phyloP scores from a whole-genome alignment of 192 early-diverging fungal genomes.

The Podila verticillata region DNA sequence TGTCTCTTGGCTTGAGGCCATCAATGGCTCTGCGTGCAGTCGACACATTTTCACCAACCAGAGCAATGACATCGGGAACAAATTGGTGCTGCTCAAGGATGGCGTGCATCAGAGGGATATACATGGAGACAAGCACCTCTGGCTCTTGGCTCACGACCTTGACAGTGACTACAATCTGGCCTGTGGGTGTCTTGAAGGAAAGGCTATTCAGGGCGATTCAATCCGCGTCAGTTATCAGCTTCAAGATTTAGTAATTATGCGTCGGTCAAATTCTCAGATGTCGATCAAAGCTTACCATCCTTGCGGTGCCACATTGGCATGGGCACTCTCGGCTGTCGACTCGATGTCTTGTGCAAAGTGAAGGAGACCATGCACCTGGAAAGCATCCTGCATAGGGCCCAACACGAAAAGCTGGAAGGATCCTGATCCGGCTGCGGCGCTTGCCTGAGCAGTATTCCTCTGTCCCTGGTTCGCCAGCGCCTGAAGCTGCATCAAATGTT shows the following conservation, averaged over 20 bases:
- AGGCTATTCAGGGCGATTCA: conserved; percentile 4
- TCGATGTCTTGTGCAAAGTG: conserved; percentile 83
- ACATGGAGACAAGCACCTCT: conserved; percentile 44
- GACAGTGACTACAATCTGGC: conserved; percentile 24
- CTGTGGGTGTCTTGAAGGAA: conserved; percentile 22
- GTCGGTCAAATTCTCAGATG: too few relatives aligned
- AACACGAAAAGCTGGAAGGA: conserved; percentile 74
- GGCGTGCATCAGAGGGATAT: conserved; percentile 43
- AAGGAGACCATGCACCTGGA: conserved; percentile 72
- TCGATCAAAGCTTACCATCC: conserved; percentile 27
- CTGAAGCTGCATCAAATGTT: conserved; percentile 12
- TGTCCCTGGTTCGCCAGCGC: conserved; percentile 5
- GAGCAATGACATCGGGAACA: conserved; percentile 35
- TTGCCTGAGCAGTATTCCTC: background rate
- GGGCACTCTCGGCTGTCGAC: conserved; percentile 70
- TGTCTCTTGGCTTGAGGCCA: conserved; percentile 43
- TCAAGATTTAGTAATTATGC: too few relatives aligned
- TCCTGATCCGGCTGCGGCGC: conserved; percentile 53
- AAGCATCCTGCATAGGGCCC: conserved; percentile 73
- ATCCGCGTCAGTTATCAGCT: too few relatives aligned
- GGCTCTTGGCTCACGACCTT: conserved; percentile 42
- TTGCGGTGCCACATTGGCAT: conserved; percentile 41
- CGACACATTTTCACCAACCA: conserved; percentile 37
- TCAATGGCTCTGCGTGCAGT: conserved; percentile 24
- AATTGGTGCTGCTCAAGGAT: conserved; percentile 44